A percentile compares a stretch with the other conserved stretches of the same genome.
Conservation (phyloP, 176 grass and related monocot species). For the Phyllostachys edulis region DNA sequence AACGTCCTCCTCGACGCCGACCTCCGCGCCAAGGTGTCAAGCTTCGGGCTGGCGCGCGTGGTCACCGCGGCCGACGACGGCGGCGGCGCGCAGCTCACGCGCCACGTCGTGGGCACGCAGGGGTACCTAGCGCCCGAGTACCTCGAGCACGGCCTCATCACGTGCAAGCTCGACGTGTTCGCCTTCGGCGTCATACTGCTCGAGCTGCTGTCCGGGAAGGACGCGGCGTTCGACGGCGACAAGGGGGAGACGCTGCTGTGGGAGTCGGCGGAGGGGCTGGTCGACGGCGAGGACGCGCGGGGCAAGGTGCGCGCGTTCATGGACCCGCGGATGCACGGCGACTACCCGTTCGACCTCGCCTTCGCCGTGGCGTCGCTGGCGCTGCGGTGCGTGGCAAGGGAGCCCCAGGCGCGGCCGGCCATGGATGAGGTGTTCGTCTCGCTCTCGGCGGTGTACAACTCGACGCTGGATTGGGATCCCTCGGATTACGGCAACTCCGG, state of each 20-base stretch:
- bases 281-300: slow-evolving; percentile 46
- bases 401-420: slow-evolving; percentile 41
- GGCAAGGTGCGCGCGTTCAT: slow-evolving; percentile 56
- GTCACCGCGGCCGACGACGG: slow-evolving; percentile 10
- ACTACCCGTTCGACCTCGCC: slow-evolving; percentile 71
- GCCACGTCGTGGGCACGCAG: slow-evolving; percentile 77
- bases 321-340: slow-evolving; percentile 47
- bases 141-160: slow-evolving; percentile 76
- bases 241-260: slow-evolving; percentile 42
- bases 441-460: slow-evolving; percentile 56
- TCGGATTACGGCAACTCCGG: slow-evolving; percentile 51
- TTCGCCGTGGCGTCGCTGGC: slow-evolving; percentile 61
- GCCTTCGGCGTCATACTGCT: slow-evolving; percentile 76
- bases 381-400: slow-evolving; percentile 56
- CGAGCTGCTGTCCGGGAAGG: slow-evolving; percentile 82
- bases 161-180: slow-evolving; percentile 74
- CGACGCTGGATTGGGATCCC: slow-evolving; percentile 58
- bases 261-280: slow-evolving; percentile 39
- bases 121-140: slow-evolving; percentile 81
- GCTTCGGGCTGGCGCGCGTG: slow-evolving; percentile 64
- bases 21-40: slow-evolving; percentile 65
- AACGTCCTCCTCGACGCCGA: slow-evolving; percentile 67
- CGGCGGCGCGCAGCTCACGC: slow-evolving; percentile 51
- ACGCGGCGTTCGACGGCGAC: slow-evolving; percentile 31
- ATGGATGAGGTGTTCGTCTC: slow-evolving; percentile 56